phyloP scores from a whole-genome alignment of 495 filamentous ascomycete species.

The Choiromyces venosus region DNA sequence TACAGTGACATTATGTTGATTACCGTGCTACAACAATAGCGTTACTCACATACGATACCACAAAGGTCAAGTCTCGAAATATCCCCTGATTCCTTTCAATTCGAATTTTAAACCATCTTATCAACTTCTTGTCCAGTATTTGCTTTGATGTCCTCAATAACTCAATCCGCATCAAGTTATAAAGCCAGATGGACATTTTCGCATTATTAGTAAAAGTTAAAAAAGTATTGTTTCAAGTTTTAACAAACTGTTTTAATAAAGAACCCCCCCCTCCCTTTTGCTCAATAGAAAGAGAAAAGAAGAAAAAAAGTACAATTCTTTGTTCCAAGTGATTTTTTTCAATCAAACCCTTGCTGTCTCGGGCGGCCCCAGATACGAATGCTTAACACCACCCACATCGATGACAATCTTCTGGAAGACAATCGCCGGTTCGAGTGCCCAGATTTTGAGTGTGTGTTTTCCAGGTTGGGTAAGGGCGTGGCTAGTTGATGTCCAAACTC shows the following conservation, averaged over 20 bases:
- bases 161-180: neutral
- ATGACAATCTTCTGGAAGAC: conserved; percentile 66
- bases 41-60: too few species aligned
- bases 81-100: too few species aligned
- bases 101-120: neutral
- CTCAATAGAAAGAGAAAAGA: neutral
- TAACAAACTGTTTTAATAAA: too few species aligned
- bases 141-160: neutral
- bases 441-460: conserved; percentile 56
- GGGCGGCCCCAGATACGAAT: conserved; percentile 63
- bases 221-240: too few species aligned
- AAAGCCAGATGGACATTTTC: neutral
- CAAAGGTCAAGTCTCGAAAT: too few species aligned
- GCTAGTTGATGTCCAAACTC: conserved; percentile 56
- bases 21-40: too few species aligned
- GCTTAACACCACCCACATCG: conserved; percentile 61
- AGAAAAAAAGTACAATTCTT: neutral
- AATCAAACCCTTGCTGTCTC: conserved; percentile 55
- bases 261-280: too few species aligned
- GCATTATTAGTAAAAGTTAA: neutral
- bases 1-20: too few species aligned
- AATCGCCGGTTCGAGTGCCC: conserved; percentile 59
- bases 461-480: conserved; percentile 50
- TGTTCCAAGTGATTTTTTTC: too few species aligned
- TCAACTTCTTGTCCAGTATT: neutral